These are phyloP conservation scores for Astrocystis sublimbata DNA, from an alignment of 495 filamentous ascomycete species.

Conservation along the genomic window DNA sequence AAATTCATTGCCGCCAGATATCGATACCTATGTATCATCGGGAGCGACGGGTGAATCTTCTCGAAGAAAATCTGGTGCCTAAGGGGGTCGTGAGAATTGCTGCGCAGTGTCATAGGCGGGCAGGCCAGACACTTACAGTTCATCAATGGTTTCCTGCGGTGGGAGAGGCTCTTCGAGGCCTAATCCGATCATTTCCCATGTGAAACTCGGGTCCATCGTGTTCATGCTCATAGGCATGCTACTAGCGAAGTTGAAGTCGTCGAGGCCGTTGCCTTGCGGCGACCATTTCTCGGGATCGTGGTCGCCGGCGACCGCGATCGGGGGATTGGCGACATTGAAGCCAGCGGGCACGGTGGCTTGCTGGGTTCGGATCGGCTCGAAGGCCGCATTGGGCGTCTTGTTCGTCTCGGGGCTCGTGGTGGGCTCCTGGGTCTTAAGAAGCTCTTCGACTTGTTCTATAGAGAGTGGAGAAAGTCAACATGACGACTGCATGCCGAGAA, in stretches of 20 bases:
- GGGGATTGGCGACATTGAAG: constrained; percentile 48
- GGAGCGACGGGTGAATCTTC: constrained; percentile 80
- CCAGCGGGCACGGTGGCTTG: constrained; percentile 38
- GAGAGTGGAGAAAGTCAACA: constrained; percentile 19
- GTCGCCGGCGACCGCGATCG: constrained; percentile 44
- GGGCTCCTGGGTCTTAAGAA: constrained; percentile 74
- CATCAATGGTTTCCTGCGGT: constrained; percentile 81
- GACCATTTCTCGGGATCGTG: constrained; percentile 57
- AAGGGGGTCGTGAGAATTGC: constrained; percentile 23
- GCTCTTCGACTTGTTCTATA: constrained; percentile 89
- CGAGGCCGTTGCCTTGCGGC: constrained; percentile 42
- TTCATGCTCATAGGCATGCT: constrained; percentile 48
- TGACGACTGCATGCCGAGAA: constrained; percentile 14
- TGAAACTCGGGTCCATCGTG: constrained; percentile 53
- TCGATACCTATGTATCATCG: constrained; percentile 85
- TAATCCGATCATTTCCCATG: constrained; percentile 93
- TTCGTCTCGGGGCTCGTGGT: constrained; percentile 32
- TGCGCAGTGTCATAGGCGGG: constrained; percentile 26
- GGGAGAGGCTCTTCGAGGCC: constrained; percentile 92
- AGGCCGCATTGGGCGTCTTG: constrained; percentile 34
- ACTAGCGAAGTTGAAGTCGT: constrained; percentile 53
- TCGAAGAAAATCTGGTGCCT: constrained; percentile 88
- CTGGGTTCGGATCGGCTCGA: constrained; percentile 37
- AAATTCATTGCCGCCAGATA: constrained; percentile 84
- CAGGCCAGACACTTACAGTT: constrained; percentile 73